phyloP scores from a whole-genome alignment of 768 basidiomycete species.

The Galerina marginata region DNA sequence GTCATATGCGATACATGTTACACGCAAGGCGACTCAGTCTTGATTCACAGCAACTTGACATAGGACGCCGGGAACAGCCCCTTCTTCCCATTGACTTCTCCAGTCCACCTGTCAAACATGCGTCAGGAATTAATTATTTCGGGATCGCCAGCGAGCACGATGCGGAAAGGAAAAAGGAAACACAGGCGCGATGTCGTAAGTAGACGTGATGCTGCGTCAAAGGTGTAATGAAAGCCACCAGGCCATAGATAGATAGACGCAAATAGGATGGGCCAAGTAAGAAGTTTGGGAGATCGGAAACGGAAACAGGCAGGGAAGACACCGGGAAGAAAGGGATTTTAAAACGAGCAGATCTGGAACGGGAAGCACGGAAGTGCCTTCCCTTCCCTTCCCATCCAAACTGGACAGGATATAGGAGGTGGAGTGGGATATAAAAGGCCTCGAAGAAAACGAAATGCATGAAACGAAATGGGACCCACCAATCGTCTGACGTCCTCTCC shows the following conservation, averaged over 20 bases:
- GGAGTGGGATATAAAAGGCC: constrained; percentile 6
- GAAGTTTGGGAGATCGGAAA: not conserved
- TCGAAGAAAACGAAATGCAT: constrained; percentile 15
- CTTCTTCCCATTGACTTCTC: constrained; percentile 59
- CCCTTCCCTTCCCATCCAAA: constrained; percentile 3
- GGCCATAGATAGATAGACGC: constrained; percentile 3
- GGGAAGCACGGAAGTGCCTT: constrained; percentile 9
- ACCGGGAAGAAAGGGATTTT: constrained; percentile 4
- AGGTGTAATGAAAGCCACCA: constrained; percentile 1
- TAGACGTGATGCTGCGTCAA: constrained; percentile 1
- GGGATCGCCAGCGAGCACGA: not conserved
- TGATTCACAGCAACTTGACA: constrained; percentile 46
- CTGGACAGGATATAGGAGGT: constrained; percentile 3
- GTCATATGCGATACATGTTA: not conserved
- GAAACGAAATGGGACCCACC: constrained; percentile 50
- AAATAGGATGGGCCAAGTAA: not conserved
- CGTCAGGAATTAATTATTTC: not conserved
- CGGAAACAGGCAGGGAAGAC: not conserved
- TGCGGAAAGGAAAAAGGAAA: constrained; percentile 3
- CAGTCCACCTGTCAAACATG: constrained; percentile 63
- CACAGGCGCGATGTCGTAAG: constrained; percentile 15
- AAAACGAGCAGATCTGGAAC: constrained; percentile 3
- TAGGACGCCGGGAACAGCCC: constrained; percentile 75
- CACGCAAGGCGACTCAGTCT: not conserved
- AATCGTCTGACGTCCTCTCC: constrained; percentile 75